phyloP scores from a whole-genome alignment of 1,284 basidiomycete species.

The Athelia sp. region DNA sequence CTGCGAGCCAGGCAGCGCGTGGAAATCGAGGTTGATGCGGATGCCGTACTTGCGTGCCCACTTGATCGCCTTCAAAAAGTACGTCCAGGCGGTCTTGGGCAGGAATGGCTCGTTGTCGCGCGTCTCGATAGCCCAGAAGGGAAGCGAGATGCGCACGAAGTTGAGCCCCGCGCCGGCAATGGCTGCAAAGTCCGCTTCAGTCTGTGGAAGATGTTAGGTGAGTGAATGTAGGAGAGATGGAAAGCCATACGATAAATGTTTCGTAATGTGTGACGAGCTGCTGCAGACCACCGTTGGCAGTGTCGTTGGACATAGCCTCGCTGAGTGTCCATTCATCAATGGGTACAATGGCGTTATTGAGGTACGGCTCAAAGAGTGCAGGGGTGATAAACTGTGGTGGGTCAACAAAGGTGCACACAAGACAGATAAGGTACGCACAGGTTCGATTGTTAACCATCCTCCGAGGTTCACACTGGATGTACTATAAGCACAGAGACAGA shows the following conservation, averaged over 20 bases:
- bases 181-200: slow-evolving; percentile 79
- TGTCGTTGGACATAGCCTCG: slow-evolving; percentile 51
- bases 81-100: slow-evolving; percentile 52
- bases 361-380: slow-evolving; percentile 77
- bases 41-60: slow-evolving; percentile 98
- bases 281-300: slow-evolving; percentile 53
- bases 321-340: slow-evolving; percentile 88
- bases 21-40: slow-evolving; percentile 88
- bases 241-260: slow-evolving; percentile 70
- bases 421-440: slow-evolving; percentile 53
- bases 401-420: neutral
- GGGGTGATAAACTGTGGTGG: slow-evolving; percentile 45
- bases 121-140: slow-evolving; percentile 79
- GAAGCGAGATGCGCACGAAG: slow-evolving; percentile 75
- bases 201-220: slow-evolving; percentile 26
- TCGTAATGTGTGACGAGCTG: slow-evolving; percentile 84
- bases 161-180: slow-evolving; percentile 79
- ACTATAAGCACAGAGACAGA: slow-evolving; percentile 1
- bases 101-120: slow-evolving; percentile 56
- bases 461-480: slow-evolving; percentile 78
- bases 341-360: slow-evolving; percentile 43
- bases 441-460: slow-evolving; percentile 90
- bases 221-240: slow-evolving; percentile 19
- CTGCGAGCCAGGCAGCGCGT: slow-evolving; percentile 71
- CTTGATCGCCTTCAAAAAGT: slow-evolving; percentile 70